Evolutionary conservation across 768 basidiomycete genomes (phyloP).

Genomic region (Phylloporus arenicola): DNA sequence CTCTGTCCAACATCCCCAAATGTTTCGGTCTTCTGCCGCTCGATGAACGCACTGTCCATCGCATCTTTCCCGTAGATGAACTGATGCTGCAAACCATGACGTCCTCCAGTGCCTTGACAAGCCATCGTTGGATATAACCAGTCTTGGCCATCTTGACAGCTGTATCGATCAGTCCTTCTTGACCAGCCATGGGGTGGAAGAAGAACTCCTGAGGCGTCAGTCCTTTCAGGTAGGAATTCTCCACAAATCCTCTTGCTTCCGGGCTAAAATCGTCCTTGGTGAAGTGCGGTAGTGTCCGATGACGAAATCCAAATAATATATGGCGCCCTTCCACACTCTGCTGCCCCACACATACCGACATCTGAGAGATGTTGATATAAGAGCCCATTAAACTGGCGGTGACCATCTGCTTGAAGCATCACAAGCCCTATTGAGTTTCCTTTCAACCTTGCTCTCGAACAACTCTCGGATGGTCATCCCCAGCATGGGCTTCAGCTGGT

Average conservation of each 20-base stretch:
- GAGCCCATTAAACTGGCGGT: constrained; percentile 98
- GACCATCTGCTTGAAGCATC: constrained; percentile 99
- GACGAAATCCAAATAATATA: constrained; percentile 96
- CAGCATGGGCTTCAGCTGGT: constrained; percentile 81
- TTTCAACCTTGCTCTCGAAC: constrained; percentile 89
- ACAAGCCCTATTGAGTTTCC: constrained; percentile 89
- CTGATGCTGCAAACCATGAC: constrained; percentile 96
- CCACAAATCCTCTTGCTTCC: constrained; percentile 96
- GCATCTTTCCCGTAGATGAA: constrained; percentile 98
- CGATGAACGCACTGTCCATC: constrained; percentile 97
- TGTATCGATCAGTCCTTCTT: constrained; percentile 98
- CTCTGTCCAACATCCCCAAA: constrained; percentile 73
- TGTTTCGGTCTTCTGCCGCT: constrained; percentile 90
- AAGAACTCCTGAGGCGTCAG: constrained; percentile 98
- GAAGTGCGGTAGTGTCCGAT: constrained; percentile 95
- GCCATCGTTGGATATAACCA: constrained; percentile 95
- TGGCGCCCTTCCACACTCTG: constrained; percentile 97
- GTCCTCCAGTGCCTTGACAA: constrained; percentile 97
- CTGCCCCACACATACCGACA: constrained; percentile 99
- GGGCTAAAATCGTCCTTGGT: constrained; percentile 98
- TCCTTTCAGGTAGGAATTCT: constrained; percentile 96
- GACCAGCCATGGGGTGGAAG: constrained; percentile 99
- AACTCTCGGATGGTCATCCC: constrained; percentile 99
- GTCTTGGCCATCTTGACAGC: constrained; percentile 99
- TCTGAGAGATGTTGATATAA: constrained; percentile 99